Evolutionary conservation across 2,329 filamentous ascomycete genomes (phyloP).

Genomic region (Trematosphaeria pertusa): DNA sequence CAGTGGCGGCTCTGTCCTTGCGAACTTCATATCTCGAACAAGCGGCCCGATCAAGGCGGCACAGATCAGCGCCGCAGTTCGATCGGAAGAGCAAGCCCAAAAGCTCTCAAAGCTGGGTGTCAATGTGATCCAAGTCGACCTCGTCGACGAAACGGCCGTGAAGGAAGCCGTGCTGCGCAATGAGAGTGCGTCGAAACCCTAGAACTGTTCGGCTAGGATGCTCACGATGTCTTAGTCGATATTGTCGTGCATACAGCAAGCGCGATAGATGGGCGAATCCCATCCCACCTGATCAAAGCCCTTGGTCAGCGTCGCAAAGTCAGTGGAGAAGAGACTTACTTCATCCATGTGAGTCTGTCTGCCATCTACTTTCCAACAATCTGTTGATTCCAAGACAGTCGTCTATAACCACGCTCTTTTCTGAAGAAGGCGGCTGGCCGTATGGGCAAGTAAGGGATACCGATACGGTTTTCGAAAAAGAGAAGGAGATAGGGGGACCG

Average conservation of each 20-base stretch:
- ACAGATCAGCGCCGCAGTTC: conserved; percentile 12
- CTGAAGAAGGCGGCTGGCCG: conserved; percentile 16
- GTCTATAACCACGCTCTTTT: conserved; percentile 9
- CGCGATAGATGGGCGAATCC: conserved; percentile 3
- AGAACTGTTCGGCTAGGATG: neutral
- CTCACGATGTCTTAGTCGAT: conserved; percentile 11
- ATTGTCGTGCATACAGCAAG: conserved; percentile 19
- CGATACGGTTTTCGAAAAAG: conserved; percentile 15
- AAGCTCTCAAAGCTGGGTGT: conserved; percentile 14
- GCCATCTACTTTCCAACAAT: too few relatives aligned
- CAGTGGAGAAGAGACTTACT: conserved; percentile 11
- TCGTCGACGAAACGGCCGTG: conserved; percentile 12
- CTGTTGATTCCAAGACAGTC: too few relatives aligned
- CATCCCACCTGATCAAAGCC: conserved; percentile 10
- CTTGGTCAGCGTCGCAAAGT: conserved; percentile 14
- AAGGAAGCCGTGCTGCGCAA: conserved; percentile 12
- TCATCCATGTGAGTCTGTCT: conserved; percentile 20
- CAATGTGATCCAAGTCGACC: conserved; percentile 12
- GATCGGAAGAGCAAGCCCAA: conserved; percentile 17
- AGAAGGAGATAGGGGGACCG: conserved; percentile 12
- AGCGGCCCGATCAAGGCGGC: conserved; percentile 6
- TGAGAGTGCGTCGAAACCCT: conserved; percentile 5
- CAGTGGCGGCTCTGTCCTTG: conserved; percentile 19
- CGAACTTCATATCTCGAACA: conserved; percentile 11
- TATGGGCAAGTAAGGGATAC: conserved; percentile 16